Conservation (phyloP, 148 eudicot species). For the Linanthus parryae region DNA sequence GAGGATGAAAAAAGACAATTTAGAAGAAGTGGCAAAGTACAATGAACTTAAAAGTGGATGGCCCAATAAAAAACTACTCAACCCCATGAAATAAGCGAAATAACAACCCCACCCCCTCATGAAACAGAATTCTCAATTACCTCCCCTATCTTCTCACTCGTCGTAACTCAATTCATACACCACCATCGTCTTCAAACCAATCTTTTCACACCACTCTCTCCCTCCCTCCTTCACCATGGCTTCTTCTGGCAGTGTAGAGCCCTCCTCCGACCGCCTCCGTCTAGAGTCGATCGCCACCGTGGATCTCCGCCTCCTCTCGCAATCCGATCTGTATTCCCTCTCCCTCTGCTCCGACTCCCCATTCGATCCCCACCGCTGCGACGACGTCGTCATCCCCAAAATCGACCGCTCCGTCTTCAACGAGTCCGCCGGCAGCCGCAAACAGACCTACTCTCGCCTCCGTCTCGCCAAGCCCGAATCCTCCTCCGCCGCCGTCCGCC, state of each 20-base stretch:
- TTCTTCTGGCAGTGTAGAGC: no score
- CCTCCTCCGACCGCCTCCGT: slow-evolving; percentile 19
- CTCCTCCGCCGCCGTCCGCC: slow-evolving; percentile 15
- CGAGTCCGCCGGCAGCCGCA: slow-evolving; percentile 87
- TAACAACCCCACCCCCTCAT: no score
- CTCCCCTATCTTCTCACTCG: no score
- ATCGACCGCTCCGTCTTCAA: slow-evolving; percentile 85
- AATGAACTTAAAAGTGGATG: no score
- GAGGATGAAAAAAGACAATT: no score
- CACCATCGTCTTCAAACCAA: no score
- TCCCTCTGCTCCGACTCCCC: slow-evolving; percentile 51
- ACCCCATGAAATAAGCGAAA: no score
- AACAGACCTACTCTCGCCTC: slow-evolving; percentile 89
- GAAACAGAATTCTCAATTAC: no score
- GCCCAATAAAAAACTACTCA: no score
- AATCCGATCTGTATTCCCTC: slow-evolving; percentile 72
- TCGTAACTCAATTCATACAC: no score
- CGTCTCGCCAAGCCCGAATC: slow-evolving; percentile 52
- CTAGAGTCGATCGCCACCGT: slow-evolving; percentile 51
- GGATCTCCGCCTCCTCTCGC: slow-evolving; percentile 76
- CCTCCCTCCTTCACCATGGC: slow-evolving; percentile 30
- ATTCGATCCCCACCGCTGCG: slow-evolving; percentile 43
- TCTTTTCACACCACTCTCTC: neutral
- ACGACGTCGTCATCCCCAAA: slow-evolving; percentile 76
- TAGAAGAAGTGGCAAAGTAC: no score